Conservation (phyloP, 106 monocot species). For the Hemerocallis citrina region DNA sequence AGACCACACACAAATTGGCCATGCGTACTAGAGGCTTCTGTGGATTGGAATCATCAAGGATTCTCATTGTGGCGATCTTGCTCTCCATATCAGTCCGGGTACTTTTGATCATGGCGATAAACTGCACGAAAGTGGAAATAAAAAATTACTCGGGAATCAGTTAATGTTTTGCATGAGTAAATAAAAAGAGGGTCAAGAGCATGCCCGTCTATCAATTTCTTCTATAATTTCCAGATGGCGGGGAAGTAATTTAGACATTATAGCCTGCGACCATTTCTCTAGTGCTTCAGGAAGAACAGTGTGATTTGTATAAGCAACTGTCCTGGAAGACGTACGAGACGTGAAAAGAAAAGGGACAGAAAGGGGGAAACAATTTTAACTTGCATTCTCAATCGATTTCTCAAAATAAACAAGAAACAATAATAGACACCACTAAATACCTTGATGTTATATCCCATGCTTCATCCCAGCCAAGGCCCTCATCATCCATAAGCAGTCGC, state of each 20-base stretch:
- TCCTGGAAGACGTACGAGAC: too few relatives aligned
- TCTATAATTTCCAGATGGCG: constrained; percentile 95
- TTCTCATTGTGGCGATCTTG: constrained; percentile 49
- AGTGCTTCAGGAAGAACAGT: constrained; percentile 97
- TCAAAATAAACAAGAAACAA: too few relatives aligned
- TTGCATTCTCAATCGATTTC: too few relatives aligned
- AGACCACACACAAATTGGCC: constrained; percentile 90
- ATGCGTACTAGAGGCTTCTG: constrained; percentile 80
- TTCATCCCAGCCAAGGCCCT: constrained; percentile 94
- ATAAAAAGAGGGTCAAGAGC: constrained; percentile 3
- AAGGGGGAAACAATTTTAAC: too few relatives aligned
- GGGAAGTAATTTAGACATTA: constrained; percentile 81
- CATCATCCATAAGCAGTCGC: constrained; percentile 81
- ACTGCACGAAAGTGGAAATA: constrained; percentile 31
- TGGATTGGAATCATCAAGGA: constrained; percentile 73
- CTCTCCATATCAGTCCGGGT: constrained; percentile 31
- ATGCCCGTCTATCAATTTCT: constrained; percentile 87
- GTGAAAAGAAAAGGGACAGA: too few relatives aligned
- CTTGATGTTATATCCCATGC: constrained; percentile 83
- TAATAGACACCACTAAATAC: constrained; percentile 19
- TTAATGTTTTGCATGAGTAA: background rate
- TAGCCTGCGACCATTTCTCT: constrained; percentile 79
- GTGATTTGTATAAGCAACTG: constrained; percentile 92
- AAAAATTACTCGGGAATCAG: background rate
- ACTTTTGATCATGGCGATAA: constrained; percentile 47